Evolutionary conservation across 805 yeast species (phyloP).

Genomic region (Saccharomycopsis guyanensis): DNA sequence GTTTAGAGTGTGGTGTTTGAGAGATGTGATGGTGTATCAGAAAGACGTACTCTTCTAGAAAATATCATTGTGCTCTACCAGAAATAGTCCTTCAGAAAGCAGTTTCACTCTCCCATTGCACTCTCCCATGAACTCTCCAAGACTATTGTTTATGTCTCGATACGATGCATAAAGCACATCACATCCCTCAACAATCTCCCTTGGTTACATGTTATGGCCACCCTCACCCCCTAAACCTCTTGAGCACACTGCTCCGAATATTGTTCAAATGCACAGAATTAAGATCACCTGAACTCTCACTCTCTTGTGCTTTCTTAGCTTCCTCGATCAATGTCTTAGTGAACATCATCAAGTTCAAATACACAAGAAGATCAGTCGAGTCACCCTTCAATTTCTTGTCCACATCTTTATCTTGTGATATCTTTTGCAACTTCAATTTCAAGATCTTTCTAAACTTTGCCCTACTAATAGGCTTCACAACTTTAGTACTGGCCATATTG

Average conservation of each 20-base stretch:
- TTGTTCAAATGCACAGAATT: conserved; percentile 18
- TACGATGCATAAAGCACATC: too few species aligned
- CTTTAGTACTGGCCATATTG: neutral
- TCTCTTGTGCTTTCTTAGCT: conserved; percentile 9
- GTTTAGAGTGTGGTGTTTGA: too few species aligned
- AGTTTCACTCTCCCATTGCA: too few species aligned
- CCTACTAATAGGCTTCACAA: conserved; percentile 13
- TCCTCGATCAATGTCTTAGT: conserved; percentile 13
- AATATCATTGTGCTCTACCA: too few species aligned
- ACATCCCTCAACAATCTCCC: too few species aligned
- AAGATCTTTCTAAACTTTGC: conserved; percentile 9
- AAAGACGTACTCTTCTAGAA: too few species aligned
- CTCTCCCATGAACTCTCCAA: too few species aligned
- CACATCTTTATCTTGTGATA: neutral
- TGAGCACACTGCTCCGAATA: conserved; percentile 9
- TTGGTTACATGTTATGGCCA: too few species aligned
- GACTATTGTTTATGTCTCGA: too few species aligned
- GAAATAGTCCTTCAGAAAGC: too few species aligned
- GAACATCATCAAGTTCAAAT: conserved; percentile 18
- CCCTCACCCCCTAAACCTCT: conserved; percentile 20
- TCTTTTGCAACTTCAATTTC: conserved; percentile 2
- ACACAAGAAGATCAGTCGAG: conserved; percentile 16
- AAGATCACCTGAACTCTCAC: conserved; percentile 14
- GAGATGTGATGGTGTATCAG: too few species aligned
- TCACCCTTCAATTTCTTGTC: conserved; percentile 11